Base-by-base conservation (phyloP, 805 yeast genomes). In the Diddensiella transvaalensis region DNA sequence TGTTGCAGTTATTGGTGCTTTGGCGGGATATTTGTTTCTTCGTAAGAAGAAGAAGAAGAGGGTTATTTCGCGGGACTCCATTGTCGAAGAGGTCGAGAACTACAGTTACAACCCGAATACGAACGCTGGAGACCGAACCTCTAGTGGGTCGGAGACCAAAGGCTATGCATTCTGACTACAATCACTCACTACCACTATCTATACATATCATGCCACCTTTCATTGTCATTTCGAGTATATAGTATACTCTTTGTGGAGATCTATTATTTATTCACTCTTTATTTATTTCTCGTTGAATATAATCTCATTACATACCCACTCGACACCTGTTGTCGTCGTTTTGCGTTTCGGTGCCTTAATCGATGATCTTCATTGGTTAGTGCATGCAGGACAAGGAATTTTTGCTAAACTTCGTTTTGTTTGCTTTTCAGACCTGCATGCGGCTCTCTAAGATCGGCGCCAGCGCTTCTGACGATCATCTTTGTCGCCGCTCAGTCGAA, bases 1-100 rank as follows among this genome's bases (percentile, higher is more conserved):
- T 15, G 44, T 44, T 3, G 42, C 42, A 10, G 35, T 44, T 4
- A 23, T 44, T 22, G 47, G 42, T 13, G 41, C 21, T 10, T 17
- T 35, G n/a, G 42, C 22, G 29, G 23, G 41, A 11, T 44, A 30
- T 18, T 26, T 36, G 22, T 19, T 44, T 11, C 13, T 33, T 6
- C 47, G 47, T 6, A 19, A 23, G 4, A 42, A 42, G 40, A n/a
- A 23, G 17, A 44, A 44, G 32, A 8, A 23, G 19, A 5, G 22
- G 10, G 13, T 17, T 3, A 13, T n/a, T 11, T 17, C 22, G 40
- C 41, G 29, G 40, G 18, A 33, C 6, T 22, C 29, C 6, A 37
- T 37, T 18, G 26, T 30, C 11, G 30, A 15, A 8, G 47, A 44
- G 3, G 40, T 21, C 13, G 32, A 22, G 13, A 13, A 37, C 22